Base-by-base conservation (phyloP, 208 protist genomes). In the Leishmania amazonensis region DNA sequence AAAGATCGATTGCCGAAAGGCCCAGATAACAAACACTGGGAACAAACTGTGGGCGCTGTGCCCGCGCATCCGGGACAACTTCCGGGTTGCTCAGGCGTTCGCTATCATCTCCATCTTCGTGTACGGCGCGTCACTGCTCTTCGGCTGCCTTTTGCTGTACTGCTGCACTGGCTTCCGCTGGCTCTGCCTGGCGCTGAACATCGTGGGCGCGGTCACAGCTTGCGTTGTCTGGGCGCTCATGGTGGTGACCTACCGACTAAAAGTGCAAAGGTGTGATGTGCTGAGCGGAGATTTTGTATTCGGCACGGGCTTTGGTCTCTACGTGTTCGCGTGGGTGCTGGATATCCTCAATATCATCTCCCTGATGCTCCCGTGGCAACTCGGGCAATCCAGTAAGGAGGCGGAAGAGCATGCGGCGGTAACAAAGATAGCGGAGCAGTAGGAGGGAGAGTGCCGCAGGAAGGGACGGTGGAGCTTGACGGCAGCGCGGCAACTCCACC, bases 131-230 rank as follows among this genome's bases (percentile, higher is more conserved):
- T 65, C 71, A 5, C 54, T 40, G n/a, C 5, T 90, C 35, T 74
- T 90, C 21, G 79, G 79, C n/a, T 68, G 85, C 40, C 49, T 92
- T 13, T 49, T 68, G 67, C 77, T 81, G 60, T 93, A 84, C 82
- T 93, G 88, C 88, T 90, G 81, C 49, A 45, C 51, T 19, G 90
- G 89, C 85, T 62, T 85, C 68, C 81, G 75, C 58, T 89, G 86
- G 65, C 8, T 85, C 17, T 87, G 83, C 57, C 58, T 80, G 45
- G 28, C 89, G 28, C 75, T 95, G 47, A 89, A 83, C 79, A 77
- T 87, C 28, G 53, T 84, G 35, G 70, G 74, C 53, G 83, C 86
- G 51, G 51, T 70, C n/a, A 76, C 81, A 6, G 73, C 80, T 17
- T 28, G 53, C 58, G 51, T 89, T 21, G 76, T 80, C 31, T 95